phyloP scores from a whole-genome alignment of 805 yeast genomes.

The Candida coquimbonensis region DNA sequence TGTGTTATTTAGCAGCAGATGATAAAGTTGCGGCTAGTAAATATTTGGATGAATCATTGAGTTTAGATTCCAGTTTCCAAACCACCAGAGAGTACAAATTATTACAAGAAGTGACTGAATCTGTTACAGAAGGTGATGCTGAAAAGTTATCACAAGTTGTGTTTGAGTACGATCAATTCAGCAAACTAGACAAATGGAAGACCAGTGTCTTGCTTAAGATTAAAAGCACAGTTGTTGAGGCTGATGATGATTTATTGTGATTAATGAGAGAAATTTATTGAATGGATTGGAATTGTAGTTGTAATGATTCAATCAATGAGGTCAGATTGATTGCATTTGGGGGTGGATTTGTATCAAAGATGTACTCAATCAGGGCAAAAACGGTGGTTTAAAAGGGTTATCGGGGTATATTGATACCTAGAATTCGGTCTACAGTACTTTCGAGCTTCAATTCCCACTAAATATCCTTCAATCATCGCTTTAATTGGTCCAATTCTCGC shows the following conservation, averaged over 20 bases:
- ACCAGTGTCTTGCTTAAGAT: slow-evolving; percentile 76
- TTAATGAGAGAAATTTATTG: too few species aligned
- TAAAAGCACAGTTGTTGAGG: slow-evolving; percentile 63
- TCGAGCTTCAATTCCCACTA: too few species aligned
- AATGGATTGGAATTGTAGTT: too few species aligned
- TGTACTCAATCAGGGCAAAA: neutral
- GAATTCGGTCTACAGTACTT: too few species aligned
- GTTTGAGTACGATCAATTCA: slow-evolving; percentile 79
- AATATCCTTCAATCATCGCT: too few species aligned
- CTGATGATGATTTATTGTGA: slow-evolving; percentile 54
- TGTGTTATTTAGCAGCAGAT: slow-evolving; percentile 77
- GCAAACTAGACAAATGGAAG: slow-evolving; percentile 86
- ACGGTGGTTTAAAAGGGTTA: neutral
- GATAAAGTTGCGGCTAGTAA: slow-evolving; percentile 84
- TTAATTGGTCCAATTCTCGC: too few species aligned
- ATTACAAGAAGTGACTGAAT: slow-evolving; percentile 56
- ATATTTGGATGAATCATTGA: slow-evolving; percentile 52
- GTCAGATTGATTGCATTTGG: slow-evolving; percentile 7
- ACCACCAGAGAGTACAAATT: slow-evolving; percentile 72
- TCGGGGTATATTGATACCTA: too few species aligned
- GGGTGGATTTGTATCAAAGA: neutral
- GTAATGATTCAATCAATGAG: slow-evolving; percentile 2
- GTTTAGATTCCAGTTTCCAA: slow-evolving; percentile 71
- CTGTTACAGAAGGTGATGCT: slow-evolving; percentile 75
- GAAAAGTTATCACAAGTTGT: slow-evolving; percentile 69